Conservation (phyloP, 495 filamentous ascomycete genomes). For the Aspergillus sclerotiicarbonarius region DNA sequence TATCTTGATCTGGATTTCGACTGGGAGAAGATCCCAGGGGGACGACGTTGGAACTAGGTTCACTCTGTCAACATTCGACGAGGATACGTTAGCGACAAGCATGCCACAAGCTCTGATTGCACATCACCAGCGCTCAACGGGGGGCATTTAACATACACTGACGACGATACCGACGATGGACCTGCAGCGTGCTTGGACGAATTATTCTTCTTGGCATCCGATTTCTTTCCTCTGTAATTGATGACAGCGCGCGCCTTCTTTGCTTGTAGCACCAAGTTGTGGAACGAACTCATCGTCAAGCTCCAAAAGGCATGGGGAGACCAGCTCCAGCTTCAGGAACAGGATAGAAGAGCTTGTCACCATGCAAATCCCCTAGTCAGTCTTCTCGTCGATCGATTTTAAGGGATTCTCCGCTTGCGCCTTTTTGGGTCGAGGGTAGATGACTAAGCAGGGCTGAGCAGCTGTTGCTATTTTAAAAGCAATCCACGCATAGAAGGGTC, state of each 20-base stretch:
- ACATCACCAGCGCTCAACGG: not conserved
- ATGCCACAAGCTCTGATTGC: not conserved
- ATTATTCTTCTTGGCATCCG: constrained; percentile 25
- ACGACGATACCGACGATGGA: constrained; percentile 22
- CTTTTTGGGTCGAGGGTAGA: not conserved
- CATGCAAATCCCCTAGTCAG: constrained; percentile 3
- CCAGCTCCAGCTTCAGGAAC: constrained; percentile 28
- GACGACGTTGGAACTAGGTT: constrained; percentile 26
- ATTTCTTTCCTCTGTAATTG: constrained; percentile 28
- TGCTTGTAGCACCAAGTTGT: constrained; percentile 33
- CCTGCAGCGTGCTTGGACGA: constrained; percentile 19
- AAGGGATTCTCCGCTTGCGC: constrained; percentile 4
- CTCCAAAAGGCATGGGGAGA: constrained; percentile 26
- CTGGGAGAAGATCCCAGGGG: constrained; percentile 41
- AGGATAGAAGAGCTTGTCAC: constrained; percentile 8
- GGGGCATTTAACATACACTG: constrained; percentile 20
- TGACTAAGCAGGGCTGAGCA: constrained; percentile 10
- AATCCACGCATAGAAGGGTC: not conserved
- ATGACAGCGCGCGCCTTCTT: constrained; percentile 37
- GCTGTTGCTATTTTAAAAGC: constrained; percentile 4
- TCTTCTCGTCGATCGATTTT: constrained; percentile 15
- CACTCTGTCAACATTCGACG: constrained; percentile 15
- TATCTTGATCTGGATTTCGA: constrained; percentile 46
- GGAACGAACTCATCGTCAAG: constrained; percentile 39
- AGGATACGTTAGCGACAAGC: constrained; percentile 14